phyloP scores from a whole-genome alignment of 176 grass and related monocot genomes.

The Triticum monococcum region DNA sequence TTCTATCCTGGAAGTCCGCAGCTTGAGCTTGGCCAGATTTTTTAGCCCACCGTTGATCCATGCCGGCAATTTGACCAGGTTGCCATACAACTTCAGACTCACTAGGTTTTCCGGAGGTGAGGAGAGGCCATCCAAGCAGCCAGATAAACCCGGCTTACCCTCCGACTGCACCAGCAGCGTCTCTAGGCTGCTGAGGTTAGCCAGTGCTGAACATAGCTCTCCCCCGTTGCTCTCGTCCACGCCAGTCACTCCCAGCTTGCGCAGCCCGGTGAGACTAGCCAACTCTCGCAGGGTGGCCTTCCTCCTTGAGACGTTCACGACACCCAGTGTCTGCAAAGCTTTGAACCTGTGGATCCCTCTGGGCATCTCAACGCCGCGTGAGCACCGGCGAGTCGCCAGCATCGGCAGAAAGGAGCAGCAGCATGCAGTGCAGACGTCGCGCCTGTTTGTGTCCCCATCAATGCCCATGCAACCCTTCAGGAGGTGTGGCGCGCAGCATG shows the following conservation, averaged over 20 bases:
- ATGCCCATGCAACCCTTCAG: not conserved
- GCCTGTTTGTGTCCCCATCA: not conserved
- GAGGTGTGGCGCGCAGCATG: not conserved
- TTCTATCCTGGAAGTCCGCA: not conserved
- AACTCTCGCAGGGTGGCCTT: not conserved
- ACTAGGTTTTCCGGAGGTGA: not conserved
- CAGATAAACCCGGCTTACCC: not conserved
- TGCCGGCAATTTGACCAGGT: not conserved
- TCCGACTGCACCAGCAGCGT: not conserved
- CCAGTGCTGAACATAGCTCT: not conserved
- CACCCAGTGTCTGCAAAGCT: not conserved
- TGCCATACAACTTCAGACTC: not conserved
- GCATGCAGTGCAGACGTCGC: not conserved
- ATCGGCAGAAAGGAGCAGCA: not conserved
- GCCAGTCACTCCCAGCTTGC: not conserved
- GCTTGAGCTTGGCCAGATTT: not conserved
- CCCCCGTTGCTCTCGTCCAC: not conserved
- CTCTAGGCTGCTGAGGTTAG: not conserved
- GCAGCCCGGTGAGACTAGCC: not conserved
- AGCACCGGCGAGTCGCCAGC: not conserved
- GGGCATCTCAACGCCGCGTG: not conserved
- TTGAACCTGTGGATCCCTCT: not conserved
- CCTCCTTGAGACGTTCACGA: not conserved
- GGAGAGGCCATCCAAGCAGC: not conserved
- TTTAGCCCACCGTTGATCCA: not conserved